Base-by-base conservation (phyloP, 768 basidiomycete species). In the Leccinum variicolor region DNA sequence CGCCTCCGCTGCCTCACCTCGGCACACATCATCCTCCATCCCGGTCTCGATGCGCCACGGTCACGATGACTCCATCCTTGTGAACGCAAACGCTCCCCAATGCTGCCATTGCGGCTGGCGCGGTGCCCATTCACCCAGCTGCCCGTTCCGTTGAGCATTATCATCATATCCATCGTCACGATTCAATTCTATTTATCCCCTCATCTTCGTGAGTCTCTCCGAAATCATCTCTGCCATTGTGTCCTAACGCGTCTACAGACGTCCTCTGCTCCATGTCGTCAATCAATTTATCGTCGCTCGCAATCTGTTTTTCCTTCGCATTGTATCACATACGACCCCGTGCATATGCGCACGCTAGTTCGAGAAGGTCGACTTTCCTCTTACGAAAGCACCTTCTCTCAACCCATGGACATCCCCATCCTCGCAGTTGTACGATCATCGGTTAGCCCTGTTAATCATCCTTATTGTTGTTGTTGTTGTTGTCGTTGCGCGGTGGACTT, bases 31-130 rank as follows among this genome's bases (percentile, higher is more conserved):
- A 36, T 15, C 71, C 23, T 15, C 71, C 21, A 60, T 66, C 29
- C 67, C 68, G 60, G 66, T 69, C 52, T 62, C 65, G 31, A 56
- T 43, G 57, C 64, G 65, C 50, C 61, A 60, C 54, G 61, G 66
- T 13, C 57, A 58, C 52, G 64, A 66, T 39, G 70, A 69, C 61
- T 60, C 72, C 59, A 60, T 73, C 50, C 67, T 74, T 34, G 69
- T 77, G 53, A 74, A 82, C 75, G 75, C 78, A 64, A 83, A 80
- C 75, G 77, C 82, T n/a, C 86, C 88, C 58, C 86, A 88, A 70
- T 90, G 88, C 75, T 88, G 86, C 78, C 86, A 88, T 69, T 90
- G 88, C 61, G 86, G 86, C 63, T 86, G 78, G 78, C 84, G 87
- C 64, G 86, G 86, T 39, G 67, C 75, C 15, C 79, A 81, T 61